Evolutionary conservation across 108 stramenopile species (phyloP).

Genomic region (Cafeteria roenbergensis): DNA sequence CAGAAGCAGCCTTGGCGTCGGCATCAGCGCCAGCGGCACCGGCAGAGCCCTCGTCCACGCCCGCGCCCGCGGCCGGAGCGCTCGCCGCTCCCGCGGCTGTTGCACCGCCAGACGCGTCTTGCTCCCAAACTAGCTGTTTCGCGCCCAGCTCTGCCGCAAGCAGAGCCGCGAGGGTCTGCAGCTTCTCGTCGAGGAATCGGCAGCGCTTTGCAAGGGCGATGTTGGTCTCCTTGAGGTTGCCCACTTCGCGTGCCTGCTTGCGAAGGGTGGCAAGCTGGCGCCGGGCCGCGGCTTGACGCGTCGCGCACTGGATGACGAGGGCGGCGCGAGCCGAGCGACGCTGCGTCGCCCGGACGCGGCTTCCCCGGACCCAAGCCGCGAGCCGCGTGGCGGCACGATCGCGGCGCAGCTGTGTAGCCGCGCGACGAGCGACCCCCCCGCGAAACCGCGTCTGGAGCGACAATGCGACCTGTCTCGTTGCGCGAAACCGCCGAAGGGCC

Average conservation of each 20-base stretch:
- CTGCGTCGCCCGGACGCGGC: conserved; percentile 11
- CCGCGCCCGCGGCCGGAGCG: no score
- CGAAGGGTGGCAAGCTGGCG: conserved; percentile 41
- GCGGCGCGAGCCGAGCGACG: background rate
- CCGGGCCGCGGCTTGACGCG: conserved; percentile 34
- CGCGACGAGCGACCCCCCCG: conserved; percentile 31
- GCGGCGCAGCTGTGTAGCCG: conserved; percentile 21
- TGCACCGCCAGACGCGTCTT: no score
- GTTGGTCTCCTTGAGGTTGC: conserved; percentile 2
- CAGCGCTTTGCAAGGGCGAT: background rate
- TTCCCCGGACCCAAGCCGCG: conserved; percentile 23
- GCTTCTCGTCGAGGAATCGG: background rate
- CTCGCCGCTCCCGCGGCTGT: no score
- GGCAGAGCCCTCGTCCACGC: no score
- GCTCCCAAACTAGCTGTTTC: no score
- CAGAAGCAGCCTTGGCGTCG: no score
- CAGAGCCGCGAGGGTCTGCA: no score
- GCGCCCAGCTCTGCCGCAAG: no score
- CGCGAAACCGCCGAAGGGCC: conserved; percentile 39
- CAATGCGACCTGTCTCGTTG: conserved; percentile 45
- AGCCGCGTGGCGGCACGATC: conserved; percentile 50
- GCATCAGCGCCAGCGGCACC: no score
- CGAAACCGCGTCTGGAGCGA: conserved; percentile 57
- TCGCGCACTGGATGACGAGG: conserved; percentile 37
- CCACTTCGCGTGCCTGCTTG: conserved; percentile 12